Percentiles rank a stretch among this genome's conserved stretches.
These are phyloP conservation scores for Durio zibethinus DNA, from an alignment of 345 rosid genomes.

Conservation along the genomic window DNA sequence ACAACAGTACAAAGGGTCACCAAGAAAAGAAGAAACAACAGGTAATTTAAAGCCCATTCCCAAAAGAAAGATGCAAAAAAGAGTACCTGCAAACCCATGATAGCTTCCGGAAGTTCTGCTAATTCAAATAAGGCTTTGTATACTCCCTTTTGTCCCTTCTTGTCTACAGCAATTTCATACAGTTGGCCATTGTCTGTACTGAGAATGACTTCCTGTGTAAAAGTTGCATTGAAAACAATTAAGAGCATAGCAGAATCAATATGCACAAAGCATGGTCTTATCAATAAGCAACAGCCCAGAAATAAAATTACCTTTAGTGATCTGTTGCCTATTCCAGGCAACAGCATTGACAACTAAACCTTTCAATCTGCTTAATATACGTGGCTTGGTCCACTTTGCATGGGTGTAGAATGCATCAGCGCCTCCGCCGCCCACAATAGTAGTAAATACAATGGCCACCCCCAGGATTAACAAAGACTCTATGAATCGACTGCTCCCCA, in stretches of 20 bases:
- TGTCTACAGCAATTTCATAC: constrained; percentile 87
- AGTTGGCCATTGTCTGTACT: constrained; percentile 95
- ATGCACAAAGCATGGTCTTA: background rate
- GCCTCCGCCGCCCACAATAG: constrained; percentile 74
- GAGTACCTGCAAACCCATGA: constrained; percentile 86
- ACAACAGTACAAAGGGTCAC: background rate
- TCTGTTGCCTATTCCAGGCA: constrained; percentile 94
- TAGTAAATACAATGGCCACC: constrained; percentile 94
- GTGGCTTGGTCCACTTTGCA: constrained; percentile 95
- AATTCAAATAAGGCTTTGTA: constrained; percentile 73
- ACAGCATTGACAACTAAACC: constrained; percentile 84
- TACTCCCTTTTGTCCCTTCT: constrained; percentile 97
- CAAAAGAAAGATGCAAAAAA: background rate
- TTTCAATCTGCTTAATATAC: constrained; percentile 64
- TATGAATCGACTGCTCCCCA: constrained; percentile 88
- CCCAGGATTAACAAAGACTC: constrained; percentile 95
- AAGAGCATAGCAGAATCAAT: constrained; percentile 14
- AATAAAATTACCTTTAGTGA: constrained; percentile 71
- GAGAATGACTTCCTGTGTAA: constrained; percentile 88
- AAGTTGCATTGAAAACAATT: constrained; percentile 42
- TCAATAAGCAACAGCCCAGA: background rate
- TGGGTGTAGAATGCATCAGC: constrained; percentile 88
- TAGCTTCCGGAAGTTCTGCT: constrained; percentile 85
- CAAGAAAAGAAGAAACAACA: background rate
- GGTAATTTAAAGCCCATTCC: constrained; percentile 7